Evolutionary conservation across 2,329 filamentous ascomycete genomes (phyloP).

Genomic region (Fusarium nematophilum): DNA sequence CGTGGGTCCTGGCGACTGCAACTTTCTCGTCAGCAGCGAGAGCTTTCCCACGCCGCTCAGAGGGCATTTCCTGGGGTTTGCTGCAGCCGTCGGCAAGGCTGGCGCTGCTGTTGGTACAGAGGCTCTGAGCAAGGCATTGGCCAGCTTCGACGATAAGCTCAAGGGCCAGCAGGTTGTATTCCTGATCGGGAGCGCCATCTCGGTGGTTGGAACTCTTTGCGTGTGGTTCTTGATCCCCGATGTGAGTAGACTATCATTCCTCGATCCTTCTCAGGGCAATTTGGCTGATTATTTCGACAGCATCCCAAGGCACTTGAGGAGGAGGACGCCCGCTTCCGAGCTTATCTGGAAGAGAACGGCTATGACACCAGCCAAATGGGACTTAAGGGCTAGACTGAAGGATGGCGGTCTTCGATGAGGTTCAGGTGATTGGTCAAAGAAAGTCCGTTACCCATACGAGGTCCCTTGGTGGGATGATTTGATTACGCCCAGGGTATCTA

Average conservation of each 20-base stretch:
- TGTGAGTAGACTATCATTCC: not conserved
- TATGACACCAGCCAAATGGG: not conserved
- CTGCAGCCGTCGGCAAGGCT: slow-evolving; percentile 62
- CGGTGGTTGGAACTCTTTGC: slow-evolving; percentile 3
- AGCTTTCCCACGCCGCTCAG: slow-evolving; percentile 63
- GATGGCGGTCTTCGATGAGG: not conserved
- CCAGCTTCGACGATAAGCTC: not conserved
- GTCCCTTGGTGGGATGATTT: too few species aligned
- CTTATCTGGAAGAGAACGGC: not conserved
- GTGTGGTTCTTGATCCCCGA: slow-evolving; percentile 11
- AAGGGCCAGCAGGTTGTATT: slow-evolving; percentile 8
- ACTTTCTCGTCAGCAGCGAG: slow-evolving; percentile 61
- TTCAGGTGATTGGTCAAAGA: too few species aligned
- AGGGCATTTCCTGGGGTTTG: slow-evolving; percentile 63
- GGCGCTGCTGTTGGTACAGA: slow-evolving; percentile 64
- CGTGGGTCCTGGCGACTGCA: slow-evolving; percentile 58
- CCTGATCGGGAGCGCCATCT: slow-evolving; percentile 4
- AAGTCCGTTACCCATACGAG: too few species aligned
- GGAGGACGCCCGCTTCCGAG: not conserved
- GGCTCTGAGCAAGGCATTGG: slow-evolving; percentile 49
- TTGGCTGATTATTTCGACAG: not conserved
- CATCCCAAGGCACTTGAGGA: not conserved
- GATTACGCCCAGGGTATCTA: too few species aligned
- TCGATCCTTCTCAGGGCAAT: not conserved
- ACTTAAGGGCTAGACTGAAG: not conserved